Conservation (phyloP, 352 stramenopile species). For the Phytophthora agathidicida region DNA sequence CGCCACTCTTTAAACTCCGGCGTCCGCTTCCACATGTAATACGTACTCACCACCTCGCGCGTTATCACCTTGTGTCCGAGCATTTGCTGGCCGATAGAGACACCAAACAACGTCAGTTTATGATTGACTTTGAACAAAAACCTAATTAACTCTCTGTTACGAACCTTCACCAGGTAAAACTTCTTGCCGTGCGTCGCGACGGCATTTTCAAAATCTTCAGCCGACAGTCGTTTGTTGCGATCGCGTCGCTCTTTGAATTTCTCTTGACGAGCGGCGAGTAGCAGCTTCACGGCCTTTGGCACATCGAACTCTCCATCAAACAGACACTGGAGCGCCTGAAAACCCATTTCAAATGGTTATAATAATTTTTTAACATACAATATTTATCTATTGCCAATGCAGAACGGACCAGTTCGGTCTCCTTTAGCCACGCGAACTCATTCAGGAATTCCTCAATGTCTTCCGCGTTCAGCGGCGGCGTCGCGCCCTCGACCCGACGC, state of each 20-base stretch:
- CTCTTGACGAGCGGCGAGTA: slow-evolving; percentile 41
- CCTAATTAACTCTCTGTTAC: neutral
- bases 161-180: slow-evolving; percentile 67
- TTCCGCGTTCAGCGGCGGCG: slow-evolving; percentile 28
- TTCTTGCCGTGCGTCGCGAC: slow-evolving; percentile 59
- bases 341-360: neutral
- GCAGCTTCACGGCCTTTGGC: slow-evolving; percentile 39
- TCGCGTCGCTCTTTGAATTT: slow-evolving; percentile 28
- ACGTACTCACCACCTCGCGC: slow-evolving; percentile 59
- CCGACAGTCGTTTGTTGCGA: slow-evolving; percentile 31
- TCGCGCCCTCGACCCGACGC: slow-evolving; percentile 8
- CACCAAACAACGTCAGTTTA: slow-evolving; percentile 3
- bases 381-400: neutral
- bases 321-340: slow-evolving; percentile 65
- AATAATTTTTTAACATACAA: neutral
- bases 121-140: neutral
- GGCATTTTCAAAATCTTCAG: slow-evolving; percentile 52
- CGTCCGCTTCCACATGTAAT: slow-evolving; percentile 77
- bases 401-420: slow-evolving; percentile 58
- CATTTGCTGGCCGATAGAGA: slow-evolving; percentile 39
- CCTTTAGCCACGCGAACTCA: slow-evolving; percentile 51
- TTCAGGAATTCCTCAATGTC: slow-evolving; percentile 61
- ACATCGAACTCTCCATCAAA: slow-evolving; percentile 63
- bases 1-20: slow-evolving; percentile 56
- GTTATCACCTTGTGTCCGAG: slow-evolving; percentile 42